Conservation (phyloP, 208 protist species). For the Trichomonas gallinae region DNA sequence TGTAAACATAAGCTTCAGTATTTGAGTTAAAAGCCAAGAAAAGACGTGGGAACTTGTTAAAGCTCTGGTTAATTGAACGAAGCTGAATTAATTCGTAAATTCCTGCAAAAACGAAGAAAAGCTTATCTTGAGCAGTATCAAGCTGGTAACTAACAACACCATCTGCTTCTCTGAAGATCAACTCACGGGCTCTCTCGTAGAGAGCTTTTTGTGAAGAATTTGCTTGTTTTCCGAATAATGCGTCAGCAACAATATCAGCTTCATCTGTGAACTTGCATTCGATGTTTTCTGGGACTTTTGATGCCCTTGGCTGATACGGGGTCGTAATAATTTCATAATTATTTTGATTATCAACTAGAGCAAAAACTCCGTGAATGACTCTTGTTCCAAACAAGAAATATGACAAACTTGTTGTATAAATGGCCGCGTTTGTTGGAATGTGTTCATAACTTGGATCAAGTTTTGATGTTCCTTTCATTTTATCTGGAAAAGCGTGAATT, state of each 20-base stretch:
- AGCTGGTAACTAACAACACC: too few species aligned
- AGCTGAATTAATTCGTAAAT: not conserved
- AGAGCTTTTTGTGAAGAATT: not conserved
- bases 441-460: not conserved
- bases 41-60: not conserved
- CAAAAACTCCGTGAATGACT: not conserved
- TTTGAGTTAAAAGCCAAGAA: not conserved
- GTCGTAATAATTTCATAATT: not conserved
- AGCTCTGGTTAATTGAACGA: not conserved
- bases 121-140: too few species aligned
- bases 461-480: not conserved
- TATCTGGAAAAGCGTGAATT: not conserved
- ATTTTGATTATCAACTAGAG: not conserved
- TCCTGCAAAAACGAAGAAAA: not conserved
- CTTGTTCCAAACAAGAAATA: not conserved
- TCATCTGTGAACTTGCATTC: not conserved
- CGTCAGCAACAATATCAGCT: not conserved
- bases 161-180: not conserved
- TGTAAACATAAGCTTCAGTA: not conserved
- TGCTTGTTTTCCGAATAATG: too few species aligned
- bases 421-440: not conserved
- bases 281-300: not conserved
- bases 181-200: not conserved
- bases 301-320: not conserved
- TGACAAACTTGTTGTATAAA: not conserved